phyloP scores from a whole-genome alignment of 768 basidiomycete genomes.

The Suillus decipiens region DNA sequence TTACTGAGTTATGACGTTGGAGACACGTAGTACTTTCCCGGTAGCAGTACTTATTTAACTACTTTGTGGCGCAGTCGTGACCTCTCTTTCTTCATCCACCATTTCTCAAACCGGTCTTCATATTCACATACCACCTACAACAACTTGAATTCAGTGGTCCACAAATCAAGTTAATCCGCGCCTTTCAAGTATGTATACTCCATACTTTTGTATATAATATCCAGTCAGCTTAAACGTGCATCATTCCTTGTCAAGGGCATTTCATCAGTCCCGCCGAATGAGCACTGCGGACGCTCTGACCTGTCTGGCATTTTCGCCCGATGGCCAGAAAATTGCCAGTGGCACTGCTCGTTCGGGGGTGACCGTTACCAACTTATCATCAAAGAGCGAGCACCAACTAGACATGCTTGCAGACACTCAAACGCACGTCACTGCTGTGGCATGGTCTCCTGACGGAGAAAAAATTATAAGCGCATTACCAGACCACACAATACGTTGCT shows the following conservation, averaged over 20 bases:
- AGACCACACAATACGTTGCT: constrained; percentile 32
- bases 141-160: neutral
- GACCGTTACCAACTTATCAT: neutral
- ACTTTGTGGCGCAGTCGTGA: too few relatives aligned
- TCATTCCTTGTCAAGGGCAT: neutral
- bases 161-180: neutral
- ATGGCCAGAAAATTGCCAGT: neutral
- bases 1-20: too few relatives aligned
- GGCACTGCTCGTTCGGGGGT: constrained; percentile 8
- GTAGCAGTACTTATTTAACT: too few relatives aligned
- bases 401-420: too few relatives aligned
- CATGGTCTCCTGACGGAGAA: constrained; percentile 30
- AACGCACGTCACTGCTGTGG: constrained; percentile 15
- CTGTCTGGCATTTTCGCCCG: neutral
- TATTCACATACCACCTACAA: neutral
- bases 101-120: too few relatives aligned
- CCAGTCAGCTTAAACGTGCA: neutral
- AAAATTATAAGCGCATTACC: constrained; percentile 30
- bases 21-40: too few relatives aligned
- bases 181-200: neutral
- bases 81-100: too few relatives aligned
- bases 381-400: neutral
- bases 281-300: neutral
- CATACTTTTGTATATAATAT: neutral
- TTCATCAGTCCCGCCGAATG: constrained; percentile 4